Base-by-base conservation (phyloP, 768 basidiomycete genomes). In the Tulasnella sp. region DNA sequence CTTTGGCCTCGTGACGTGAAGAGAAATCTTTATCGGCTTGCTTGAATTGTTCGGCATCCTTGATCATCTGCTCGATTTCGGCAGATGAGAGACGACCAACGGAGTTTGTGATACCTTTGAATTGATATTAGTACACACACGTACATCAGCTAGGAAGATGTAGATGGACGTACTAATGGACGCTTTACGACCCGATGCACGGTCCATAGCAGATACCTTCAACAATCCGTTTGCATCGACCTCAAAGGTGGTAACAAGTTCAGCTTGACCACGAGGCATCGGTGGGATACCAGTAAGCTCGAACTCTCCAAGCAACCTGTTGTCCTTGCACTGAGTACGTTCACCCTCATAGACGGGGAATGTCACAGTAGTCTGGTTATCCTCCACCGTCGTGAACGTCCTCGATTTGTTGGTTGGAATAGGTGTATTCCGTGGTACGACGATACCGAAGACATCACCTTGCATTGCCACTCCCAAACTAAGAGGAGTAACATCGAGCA, bases 331-430 rank as follows among this genome's bases (percentile, higher is more conserved):
- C 65, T 98, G 93, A 29, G 93, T 98, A 59, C 95, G 91, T 72
- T 99, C 95, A 65, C 95, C 95, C 77, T 99, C 95, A 71, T 99
- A 98, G 39, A 99, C 95, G 61, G 95, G 95, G 89, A 98, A 99
- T 58, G 93, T 96, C 72, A 99, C 95, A 56, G 88, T 93, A 56
- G 95, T 99, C 72, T 98, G 95, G 77, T 98, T 99, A 76, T 99
- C 95, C 78, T 99, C 95, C 58, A 99, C 95, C 48, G 95, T 99
- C 60, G 95, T 99, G 78, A 99, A 99, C 45, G 86, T 87, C 64
- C 95, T 78, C 33, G 90, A 92, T 74, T 98, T 99, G 81, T 92
- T 98, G 66, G 93, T 91, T 52, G 95, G 95, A 68, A 99, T 98
- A 62, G 93, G 90, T 58, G 95, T 98, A 77, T 99, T 99, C 61